These are phyloP conservation scores for Backusella sp. DNA, from an alignment of 192 early-diverging fungal species.

Conservation along the genomic window DNA sequence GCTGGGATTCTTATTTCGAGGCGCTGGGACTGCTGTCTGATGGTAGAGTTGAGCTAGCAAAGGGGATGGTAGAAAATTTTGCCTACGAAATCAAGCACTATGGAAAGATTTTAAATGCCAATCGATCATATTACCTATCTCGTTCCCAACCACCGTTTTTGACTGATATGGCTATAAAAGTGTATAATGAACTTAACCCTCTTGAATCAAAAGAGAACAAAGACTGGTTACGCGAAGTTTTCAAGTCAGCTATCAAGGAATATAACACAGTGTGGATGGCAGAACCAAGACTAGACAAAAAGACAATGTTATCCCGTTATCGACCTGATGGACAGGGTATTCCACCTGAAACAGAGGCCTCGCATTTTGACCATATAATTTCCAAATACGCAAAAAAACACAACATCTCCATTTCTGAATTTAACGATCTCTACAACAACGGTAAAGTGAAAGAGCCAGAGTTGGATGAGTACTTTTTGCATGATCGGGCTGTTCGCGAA, in stretches of 20 bases:
- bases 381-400: slow-evolving; percentile 71
- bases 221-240: slow-evolving; percentile 67
- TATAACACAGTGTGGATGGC: slow-evolving; percentile 91
- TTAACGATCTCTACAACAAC: slow-evolving; percentile 68
- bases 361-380: slow-evolving; percentile 86
- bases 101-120: slow-evolving; percentile 98
- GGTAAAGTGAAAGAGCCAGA: slow-evolving; percentile 73
- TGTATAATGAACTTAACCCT: slow-evolving; percentile 63
- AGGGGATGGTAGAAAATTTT: slow-evolving; percentile 98
- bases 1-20: slow-evolving; percentile 98
- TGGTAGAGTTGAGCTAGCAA: slow-evolving; percentile 79
- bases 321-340: slow-evolving; percentile 90
- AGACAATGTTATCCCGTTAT: slow-evolving; percentile 80
- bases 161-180: slow-evolving; percentile 91
- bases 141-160: slow-evolving; percentile 98
- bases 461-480: slow-evolving; percentile 94
- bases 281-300: slow-evolving; percentile 70
- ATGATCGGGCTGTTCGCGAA: slow-evolving; percentile 96
- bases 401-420: slow-evolving; percentile 69
- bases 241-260: slow-evolving; percentile 86
- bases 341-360: slow-evolving; percentile 96
- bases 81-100: slow-evolving; percentile 97
- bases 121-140: slow-evolving; percentile 94
- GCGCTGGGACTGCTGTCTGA: slow-evolving; percentile 85
- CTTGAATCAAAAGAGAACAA: slow-evolving; percentile 54